Percentiles rank a stretch among this genome's conserved stretches.
phyloP scores from a whole-genome alignment of 192 early-diverging fungal species.

The Rhizophlyctis rosea region DNA sequence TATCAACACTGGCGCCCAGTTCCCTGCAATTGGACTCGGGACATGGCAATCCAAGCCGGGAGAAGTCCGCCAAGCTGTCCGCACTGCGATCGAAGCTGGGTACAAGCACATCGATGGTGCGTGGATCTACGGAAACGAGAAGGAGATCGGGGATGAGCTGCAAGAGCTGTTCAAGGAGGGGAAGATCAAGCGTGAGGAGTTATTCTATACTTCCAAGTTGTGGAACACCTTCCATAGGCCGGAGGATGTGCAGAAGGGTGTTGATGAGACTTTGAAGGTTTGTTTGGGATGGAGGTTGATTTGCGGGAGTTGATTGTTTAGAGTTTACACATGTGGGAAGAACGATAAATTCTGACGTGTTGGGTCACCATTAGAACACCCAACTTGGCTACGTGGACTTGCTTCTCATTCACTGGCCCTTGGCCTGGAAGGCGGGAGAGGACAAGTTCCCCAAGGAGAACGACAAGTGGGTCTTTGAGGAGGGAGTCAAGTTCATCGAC shows the following conservation, averaged over 20 bases:
- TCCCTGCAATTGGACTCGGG: conserved; percentile 35
- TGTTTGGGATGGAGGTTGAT: too few species aligned
- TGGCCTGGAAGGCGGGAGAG: conserved; percentile 56
- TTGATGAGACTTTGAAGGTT: too few species aligned
- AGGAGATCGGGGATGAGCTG: conserved; percentile 74
- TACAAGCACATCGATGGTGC: conserved; percentile 53
- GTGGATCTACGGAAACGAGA: conserved; percentile 70
- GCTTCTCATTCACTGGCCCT: conserved; percentile 84
- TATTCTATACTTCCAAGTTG: conserved; percentile 77
- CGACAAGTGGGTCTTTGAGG: conserved; percentile 30
- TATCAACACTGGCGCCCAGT: conserved; percentile 20
- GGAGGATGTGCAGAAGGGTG: too few species aligned
- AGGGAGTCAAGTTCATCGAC: conserved; percentile 60
- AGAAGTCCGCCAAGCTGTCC: conserved; percentile 61
- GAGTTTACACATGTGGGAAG: too few species aligned
- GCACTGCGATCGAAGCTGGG: conserved; percentile 61
- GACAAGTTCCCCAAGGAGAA: too few species aligned
- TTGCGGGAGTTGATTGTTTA: too few species aligned
- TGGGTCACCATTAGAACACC: too few species aligned
- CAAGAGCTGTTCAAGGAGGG: conserved; percentile 34
- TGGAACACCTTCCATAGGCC: too few species aligned
- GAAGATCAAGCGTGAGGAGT: conserved; percentile 61
- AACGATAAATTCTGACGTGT: too few species aligned
- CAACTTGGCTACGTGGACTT: conserved; percentile 75
- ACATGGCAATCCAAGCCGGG: conserved; percentile 45